Evolutionary conservation across 345 rosid genomes (phyloP).

Genomic region (Corchorus capsularis): DNA sequence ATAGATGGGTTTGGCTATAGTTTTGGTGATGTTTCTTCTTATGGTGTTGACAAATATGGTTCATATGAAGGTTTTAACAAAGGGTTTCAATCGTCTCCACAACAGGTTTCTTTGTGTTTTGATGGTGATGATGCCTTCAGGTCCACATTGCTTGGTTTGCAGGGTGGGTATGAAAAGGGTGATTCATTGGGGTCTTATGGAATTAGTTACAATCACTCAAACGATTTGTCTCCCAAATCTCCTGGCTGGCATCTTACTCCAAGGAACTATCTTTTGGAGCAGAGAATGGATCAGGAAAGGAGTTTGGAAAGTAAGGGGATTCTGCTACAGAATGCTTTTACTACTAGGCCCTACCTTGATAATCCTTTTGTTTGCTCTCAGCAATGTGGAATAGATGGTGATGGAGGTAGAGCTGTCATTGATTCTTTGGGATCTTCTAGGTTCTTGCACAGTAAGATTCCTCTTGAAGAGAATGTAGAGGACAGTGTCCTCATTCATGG

Average conservation of each 20-base stretch:
- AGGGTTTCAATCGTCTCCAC: conserved; percentile 30
- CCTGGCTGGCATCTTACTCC: conserved; percentile 21
- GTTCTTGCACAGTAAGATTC: conserved; percentile 14
- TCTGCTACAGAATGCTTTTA: conserved; percentile 18
- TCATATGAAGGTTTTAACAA: conserved; percentile 30
- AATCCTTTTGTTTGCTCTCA: conserved; percentile 24
- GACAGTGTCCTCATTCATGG: conserved; percentile 47
- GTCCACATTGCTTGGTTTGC: conserved; percentile 33
- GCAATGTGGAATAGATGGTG: conserved; percentile 26
- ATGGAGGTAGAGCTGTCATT: conserved; percentile 21
- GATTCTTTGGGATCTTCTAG: conserved; percentile 24
- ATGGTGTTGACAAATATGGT: conserved; percentile 29
- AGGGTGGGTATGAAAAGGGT: conserved; percentile 31
- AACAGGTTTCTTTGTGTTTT: conserved; percentile 28
- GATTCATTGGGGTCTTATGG: conserved; percentile 35
- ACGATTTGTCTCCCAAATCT: conserved; percentile 21
- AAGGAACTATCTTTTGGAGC: conserved; percentile 37
- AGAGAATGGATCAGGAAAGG: conserved; percentile 30
- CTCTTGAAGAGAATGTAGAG: conserved; percentile 18
- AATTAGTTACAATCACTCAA: conserved; percentile 24
- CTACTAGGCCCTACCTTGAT: conserved; percentile 23
- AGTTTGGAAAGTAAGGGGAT: conserved; percentile 17
- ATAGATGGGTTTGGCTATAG: conserved; percentile 32
- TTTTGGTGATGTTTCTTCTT: conserved; percentile 30
- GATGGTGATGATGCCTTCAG: conserved; percentile 22